Percentiles rank a stretch among this genome's conserved stretches.
These are phyloP conservation scores for Ophiostoma ips DNA, from an alignment of 2,329 filamentous ascomycete species.

Conservation along the genomic window DNA sequence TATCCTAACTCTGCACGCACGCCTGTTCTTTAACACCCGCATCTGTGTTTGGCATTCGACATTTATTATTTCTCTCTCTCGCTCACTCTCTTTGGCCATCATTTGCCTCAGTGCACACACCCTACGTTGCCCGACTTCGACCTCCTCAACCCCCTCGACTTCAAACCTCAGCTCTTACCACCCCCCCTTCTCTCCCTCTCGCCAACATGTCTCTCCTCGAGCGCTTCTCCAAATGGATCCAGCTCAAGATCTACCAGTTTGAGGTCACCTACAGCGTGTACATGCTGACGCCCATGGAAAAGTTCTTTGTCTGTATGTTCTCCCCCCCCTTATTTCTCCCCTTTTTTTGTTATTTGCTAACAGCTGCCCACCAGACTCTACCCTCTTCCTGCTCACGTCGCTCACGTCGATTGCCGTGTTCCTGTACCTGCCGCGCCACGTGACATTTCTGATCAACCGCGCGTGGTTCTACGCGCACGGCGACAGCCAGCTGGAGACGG, in stretches of 20 bases:
- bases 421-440: constrained; percentile 87
- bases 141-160: neutral
- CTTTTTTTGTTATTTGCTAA: neutral
- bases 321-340: neutral
- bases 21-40: too few species aligned
- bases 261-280: constrained; percentile 95
- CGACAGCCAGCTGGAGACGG: constrained; percentile 37
- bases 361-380: constrained; percentile 62
- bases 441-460: constrained; percentile 67
- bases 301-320: constrained; percentile 85
- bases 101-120: too few species aligned
- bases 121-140: too few species aligned
- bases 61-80: too few species aligned
- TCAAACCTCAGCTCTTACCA: too few species aligned
- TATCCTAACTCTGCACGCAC: too few species aligned
- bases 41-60: neutral
- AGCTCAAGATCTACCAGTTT: constrained; percentile 94
- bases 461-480: constrained; percentile 93
- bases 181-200: constrained; percentile 12
- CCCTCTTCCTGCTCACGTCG: constrained; percentile 79
- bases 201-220: constrained; percentile 31
- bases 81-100: too few species aligned
- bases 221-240: constrained; percentile 66
- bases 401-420: constrained; percentile 76
- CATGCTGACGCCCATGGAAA: constrained; percentile 93